Evolutionary conservation across 1,284 basidiomycete genomes (phyloP), one percentile per base, ranked within the genome.

Genomic region (Lentinus polychrous): DNA sequence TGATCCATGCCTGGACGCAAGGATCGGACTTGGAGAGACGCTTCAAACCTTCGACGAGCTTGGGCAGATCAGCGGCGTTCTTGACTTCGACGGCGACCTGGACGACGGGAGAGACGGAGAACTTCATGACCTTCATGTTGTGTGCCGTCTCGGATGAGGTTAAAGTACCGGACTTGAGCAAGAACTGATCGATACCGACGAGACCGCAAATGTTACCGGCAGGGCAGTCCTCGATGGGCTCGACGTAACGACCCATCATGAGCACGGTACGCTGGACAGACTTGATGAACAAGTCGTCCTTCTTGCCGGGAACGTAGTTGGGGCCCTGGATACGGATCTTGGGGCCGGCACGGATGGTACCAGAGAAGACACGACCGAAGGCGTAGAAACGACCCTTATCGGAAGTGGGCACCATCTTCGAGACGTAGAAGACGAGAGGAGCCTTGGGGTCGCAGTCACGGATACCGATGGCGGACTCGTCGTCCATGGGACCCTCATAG

Each of bases 301-400:
- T 99, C 86, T 95, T 96, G 63, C 96, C 96, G 49, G 96, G 95
- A 53, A 94, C 60, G 73, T 96, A 99, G 83, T 99, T 99, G 61
- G 95, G 96, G 46, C 96, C 96, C 75, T 99, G 96, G 66, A 99
- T 99, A 66, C 96, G 94, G 74, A 98, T 86, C 79, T 99, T 99
- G 66, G 95, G 96, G 53, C 96, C 96, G 53, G 96, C 86, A 60
- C 83, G 84, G 65, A 98, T 93, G 58, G 94, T 98, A 70, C 96
- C 96, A 55, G 96, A 93, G 83, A 99, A 99, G 77, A 99, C 88
- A 84, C 96, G 96, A 74, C 96, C 96, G 72, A 99, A 99, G 58
- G 96, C 96, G 74, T 99, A 99, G 90, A 99, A 99, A 58, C 96
- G 94, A 66, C 96, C 96, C 77, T 99, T 99, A 75, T 99, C 96